Conservation (phyloP, 768 basidiomycete species). For the Russula abietina region DNA sequence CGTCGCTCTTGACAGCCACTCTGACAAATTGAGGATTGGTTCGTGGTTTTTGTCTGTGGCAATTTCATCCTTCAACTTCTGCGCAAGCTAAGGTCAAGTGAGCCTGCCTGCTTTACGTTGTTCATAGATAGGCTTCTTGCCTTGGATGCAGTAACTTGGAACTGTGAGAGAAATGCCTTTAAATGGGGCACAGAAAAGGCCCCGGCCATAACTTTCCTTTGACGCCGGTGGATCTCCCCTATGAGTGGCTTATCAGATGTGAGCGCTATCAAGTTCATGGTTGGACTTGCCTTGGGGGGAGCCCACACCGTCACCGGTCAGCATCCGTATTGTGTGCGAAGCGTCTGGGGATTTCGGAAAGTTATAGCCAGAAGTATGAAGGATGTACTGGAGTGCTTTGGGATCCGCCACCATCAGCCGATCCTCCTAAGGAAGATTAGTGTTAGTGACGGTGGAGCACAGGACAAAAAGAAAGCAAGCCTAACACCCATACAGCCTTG, state of each 20-base stretch:
- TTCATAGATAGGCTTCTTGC: constrained; percentile 1
- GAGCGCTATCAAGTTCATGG: neutral
- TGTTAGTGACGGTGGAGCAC: neutral
- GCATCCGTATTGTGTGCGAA: constrained; percentile 20
- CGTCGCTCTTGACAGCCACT: too few relatives aligned
- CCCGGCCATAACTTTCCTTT: constrained; percentile 31
- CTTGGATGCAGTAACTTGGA: constrained; percentile 26
- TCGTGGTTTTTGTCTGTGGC: constrained; percentile 10
- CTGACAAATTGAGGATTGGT: too few relatives aligned
- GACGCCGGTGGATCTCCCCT: constrained; percentile 29
- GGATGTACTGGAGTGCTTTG: constrained; percentile 30
- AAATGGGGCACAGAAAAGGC: constrained; percentile 30
- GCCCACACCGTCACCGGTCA: constrained; percentile 27
- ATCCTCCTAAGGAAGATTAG: constrained; percentile 29
- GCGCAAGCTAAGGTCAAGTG: constrained; percentile 23
- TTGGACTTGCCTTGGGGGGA: constrained; percentile 22
- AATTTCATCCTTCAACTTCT: constrained; percentile 28
- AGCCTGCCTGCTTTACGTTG: constrained; percentile 1
- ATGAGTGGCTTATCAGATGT: neutral
- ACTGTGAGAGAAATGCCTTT: constrained; percentile 28
- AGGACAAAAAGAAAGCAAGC: neutral
- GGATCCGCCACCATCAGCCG: constrained; percentile 29
- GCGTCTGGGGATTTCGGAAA: constrained; percentile 27
- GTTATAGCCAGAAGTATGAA: constrained; percentile 30
- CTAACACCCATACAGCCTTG: constrained; percentile 23